Evolutionary conservation across 1,284 basidiomycete species (phyloP), one percentile per base, ranked within the genome.

Genomic region (Neonothopanus nambi): DNA sequence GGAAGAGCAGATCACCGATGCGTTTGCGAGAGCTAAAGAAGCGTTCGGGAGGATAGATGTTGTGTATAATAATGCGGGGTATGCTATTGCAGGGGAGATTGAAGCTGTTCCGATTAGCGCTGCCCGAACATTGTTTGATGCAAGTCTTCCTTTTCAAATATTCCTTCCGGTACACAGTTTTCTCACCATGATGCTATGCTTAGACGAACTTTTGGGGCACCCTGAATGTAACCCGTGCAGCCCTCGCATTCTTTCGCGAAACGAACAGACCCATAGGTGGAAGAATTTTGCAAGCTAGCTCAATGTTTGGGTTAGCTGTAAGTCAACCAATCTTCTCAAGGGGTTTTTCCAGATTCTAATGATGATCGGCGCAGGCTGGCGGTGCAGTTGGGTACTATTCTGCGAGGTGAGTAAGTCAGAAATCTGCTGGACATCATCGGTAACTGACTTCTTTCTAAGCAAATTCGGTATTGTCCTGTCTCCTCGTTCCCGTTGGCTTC

Each of bases 31-130:
- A 15, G 66, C 68, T 7, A 63, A 65, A 45, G 48, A 57, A 3
- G 51, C 57, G 15, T 76, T 76, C 54, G 75, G 72, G 6, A 66
- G 70, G n/a, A 54, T 76, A 18, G 74, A 76, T 47, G 65, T 75
- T 17, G 68, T 76, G 1, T 37, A 30, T 33, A 50, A 38, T 37
- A 56, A 56, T 44, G 52, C 55, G 18, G 60, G 63, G 1, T 61
- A 46, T 35, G 54, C 37, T 7, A 45, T 65, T 7, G n/a, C 68
- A 5, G 66, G 65, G 24, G 73, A 76, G 56, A 61, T 71, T 17
- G 74, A 77, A 53, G 63, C 58, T 24, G 65, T 63, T 1, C 63
- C 67, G 0, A 67, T 71, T 1, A 60, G 63, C 13, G 55, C 42
- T 1, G 72, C 69, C 0, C 64, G 68, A 0, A 54, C 36, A 1